A percentile compares a stretch with the other conserved stretches of the same genome.
phyloP scores from a whole-genome alignment of 768 basidiomycete species.

The Mycena vulgaris region DNA sequence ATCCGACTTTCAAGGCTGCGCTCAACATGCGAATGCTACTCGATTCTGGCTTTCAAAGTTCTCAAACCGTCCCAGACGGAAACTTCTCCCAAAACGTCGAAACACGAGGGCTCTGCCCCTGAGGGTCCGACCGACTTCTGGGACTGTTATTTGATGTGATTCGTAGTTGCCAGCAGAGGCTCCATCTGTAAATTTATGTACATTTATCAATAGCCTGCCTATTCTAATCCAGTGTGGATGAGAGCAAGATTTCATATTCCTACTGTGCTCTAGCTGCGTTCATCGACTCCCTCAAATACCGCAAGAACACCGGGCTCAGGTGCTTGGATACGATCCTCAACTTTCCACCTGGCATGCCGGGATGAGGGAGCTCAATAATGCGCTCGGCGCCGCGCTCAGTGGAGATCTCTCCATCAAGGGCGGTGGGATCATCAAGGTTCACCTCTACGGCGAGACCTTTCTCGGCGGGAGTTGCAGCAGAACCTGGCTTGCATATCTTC shows the following conservation, averaged over 20 bases:
- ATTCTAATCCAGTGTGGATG: constrained; percentile 15
- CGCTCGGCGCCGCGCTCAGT: constrained; percentile 16
- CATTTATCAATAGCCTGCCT: constrained; percentile 16
- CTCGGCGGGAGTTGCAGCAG: constrained; percentile 1
- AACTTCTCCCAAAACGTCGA: too few species aligned
- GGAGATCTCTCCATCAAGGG: constrained; percentile 10
- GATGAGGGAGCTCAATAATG: constrained; percentile 22
- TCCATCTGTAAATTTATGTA: constrained; percentile 16
- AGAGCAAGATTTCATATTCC: constrained; percentile 13
- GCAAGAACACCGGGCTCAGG: constrained; percentile 20
- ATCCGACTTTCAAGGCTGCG: too few species aligned
- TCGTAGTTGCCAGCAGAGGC: constrained; percentile 6
- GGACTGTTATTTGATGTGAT: constrained; percentile 5
- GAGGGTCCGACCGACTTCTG: constrained; percentile 9
- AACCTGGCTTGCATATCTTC: constrained; percentile 25
- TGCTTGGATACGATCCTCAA: constrained; percentile 20
- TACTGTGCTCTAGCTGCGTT: constrained; percentile 11
- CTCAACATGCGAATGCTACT: too few species aligned
- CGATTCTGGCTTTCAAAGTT: too few species aligned
- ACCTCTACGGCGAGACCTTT: constrained; percentile 1
- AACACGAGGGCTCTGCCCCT: not conserved
- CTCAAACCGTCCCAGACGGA: too few species aligned
- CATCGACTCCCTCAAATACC: constrained; percentile 14
- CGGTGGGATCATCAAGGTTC: constrained; percentile 18
- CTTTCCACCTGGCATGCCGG: constrained; percentile 21